Evolutionary conservation across 1,284 basidiomycete species (phyloP).

Genomic region (Ceratorhiza oryzae-sativae): DNA sequence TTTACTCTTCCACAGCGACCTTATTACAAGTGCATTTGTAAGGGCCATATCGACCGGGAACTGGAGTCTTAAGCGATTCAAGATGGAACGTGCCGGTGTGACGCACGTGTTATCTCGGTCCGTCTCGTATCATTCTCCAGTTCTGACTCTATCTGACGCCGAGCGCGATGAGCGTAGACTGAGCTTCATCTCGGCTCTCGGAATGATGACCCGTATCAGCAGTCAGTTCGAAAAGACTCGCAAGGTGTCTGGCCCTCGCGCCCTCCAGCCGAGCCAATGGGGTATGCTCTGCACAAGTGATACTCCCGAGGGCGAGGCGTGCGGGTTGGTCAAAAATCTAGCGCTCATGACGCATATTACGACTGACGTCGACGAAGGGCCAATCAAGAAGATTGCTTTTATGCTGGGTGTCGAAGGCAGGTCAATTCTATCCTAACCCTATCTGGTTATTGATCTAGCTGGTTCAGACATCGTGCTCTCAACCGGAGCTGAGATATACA

Average conservation of each 20-base stretch:
- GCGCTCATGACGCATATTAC: constrained; percentile 99
- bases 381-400: constrained; percentile 88
- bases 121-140: neutral
- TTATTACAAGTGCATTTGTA: constrained; percentile 95
- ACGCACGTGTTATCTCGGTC: constrained; percentile 85
- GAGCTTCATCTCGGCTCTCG: constrained; percentile 95
- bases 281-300: constrained; percentile 98
- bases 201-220: constrained; percentile 99
- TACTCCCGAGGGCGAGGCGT: constrained; percentile 99
- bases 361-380: constrained; percentile 96
- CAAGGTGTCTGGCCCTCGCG: constrained; percentile 97
- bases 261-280: constrained; percentile 98
- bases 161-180: constrained; percentile 60
- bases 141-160: neutral
- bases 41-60: constrained; percentile 99
- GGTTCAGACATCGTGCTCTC: constrained; percentile 85
- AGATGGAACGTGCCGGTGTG: constrained; percentile 99
- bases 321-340: constrained; percentile 97
- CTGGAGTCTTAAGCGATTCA: constrained; percentile 99
- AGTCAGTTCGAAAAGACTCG: constrained; percentile 99
- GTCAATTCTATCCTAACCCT: constrained; percentile 40
- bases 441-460: neutral
- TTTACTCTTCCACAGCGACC: constrained; percentile 92
- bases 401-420: constrained; percentile 94
- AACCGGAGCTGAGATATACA: constrained; percentile 96